These are phyloP conservation scores for Mycena olivaceomarginata DNA, from an alignment of 768 basidiomycete genomes.

Conservation along the genomic window DNA sequence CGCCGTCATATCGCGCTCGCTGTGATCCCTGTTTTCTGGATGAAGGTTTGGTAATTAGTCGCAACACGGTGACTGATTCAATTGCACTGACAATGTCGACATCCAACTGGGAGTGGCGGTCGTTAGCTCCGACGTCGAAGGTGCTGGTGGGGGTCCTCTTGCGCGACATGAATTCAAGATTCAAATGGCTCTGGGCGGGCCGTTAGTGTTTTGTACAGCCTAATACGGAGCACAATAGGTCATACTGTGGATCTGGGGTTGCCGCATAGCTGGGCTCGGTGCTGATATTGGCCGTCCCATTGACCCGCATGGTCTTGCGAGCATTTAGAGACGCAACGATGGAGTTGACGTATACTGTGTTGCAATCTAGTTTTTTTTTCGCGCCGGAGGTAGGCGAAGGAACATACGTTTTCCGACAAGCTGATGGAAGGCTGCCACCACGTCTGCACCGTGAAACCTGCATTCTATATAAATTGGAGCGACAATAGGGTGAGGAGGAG, in stretches of 20 bases:
- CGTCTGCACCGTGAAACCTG: background rate
- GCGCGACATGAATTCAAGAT: background rate
- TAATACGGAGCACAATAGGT: background rate
- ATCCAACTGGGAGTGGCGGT: background rate
- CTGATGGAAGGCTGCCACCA: conserved; percentile 8
- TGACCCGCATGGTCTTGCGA: background rate
- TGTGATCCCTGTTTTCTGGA: too few species aligned
- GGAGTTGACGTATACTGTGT: conserved; percentile 3
- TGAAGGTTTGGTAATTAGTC: background rate
- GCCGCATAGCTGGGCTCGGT: background rate
- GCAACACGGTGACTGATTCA: background rate
- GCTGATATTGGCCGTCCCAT: background rate
- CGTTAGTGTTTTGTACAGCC: background rate
- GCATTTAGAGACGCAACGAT: conserved; percentile 1
- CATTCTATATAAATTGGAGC: background rate
- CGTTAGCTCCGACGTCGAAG: background rate
- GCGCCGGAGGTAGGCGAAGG: background rate
- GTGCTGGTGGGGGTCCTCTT: background rate
- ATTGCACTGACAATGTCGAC: background rate
- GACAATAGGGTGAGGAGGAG: background rate
- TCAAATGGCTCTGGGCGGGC: background rate
- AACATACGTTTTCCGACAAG: background rate
- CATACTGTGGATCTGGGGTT: background rate
- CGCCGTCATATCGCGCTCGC: too few species aligned
- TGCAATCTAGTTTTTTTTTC: background rate